phyloP scores from a whole-genome alignment of 2,329 filamentous ascomycete genomes.

The Monosporascus cannonballus region DNA sequence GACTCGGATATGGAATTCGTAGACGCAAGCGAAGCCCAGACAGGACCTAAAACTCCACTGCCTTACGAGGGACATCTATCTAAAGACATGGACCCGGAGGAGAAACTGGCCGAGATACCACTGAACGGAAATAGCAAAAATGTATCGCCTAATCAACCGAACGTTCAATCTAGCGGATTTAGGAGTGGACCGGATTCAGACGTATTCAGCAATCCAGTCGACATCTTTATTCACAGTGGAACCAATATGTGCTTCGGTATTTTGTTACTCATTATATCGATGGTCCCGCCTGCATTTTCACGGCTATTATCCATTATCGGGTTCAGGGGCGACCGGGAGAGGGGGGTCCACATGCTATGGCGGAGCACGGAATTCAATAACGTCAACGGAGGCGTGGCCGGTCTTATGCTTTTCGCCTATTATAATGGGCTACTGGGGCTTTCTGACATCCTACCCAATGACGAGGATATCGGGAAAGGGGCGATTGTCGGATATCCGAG shows the following conservation, averaged over 20 bases:
- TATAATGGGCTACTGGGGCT: slow-evolving; percentile 84
- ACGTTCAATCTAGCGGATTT: slow-evolving; percentile 1
- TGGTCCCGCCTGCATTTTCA: slow-evolving; percentile 88
- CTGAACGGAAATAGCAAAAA: slow-evolving; percentile 9
- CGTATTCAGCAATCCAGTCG: slow-evolving; percentile 67
- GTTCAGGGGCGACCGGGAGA: slow-evolving; percentile 80
- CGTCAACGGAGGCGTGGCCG: slow-evolving; percentile 87
- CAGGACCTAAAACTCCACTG: slow-evolving; percentile 37
- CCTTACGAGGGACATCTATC: slow-evolving; percentile 40
- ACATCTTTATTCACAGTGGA: slow-evolving; percentile 84
- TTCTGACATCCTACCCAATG: slow-evolving; percentile 75
- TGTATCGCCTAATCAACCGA: background rate
- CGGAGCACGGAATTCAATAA: slow-evolving; percentile 79
- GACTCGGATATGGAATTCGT: slow-evolving; percentile 45
- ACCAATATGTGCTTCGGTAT: slow-evolving; percentile 86
- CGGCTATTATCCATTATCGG: slow-evolving; percentile 82
- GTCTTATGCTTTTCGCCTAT: slow-evolving; percentile 73
- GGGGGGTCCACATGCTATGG: slow-evolving; percentile 84
- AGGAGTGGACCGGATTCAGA: slow-evolving; percentile 50
- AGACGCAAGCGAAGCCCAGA: slow-evolving; percentile 46
- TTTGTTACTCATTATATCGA: slow-evolving; percentile 78
- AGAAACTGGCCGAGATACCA: slow-evolving; percentile 19
- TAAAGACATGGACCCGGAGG: slow-evolving; percentile 23
- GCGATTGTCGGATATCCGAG: slow-evolving; percentile 65
- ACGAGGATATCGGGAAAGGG: slow-evolving; percentile 47